Base-by-base conservation (phyloP, 495 filamentous ascomycete genomes). In the Penicillium soppii region DNA sequence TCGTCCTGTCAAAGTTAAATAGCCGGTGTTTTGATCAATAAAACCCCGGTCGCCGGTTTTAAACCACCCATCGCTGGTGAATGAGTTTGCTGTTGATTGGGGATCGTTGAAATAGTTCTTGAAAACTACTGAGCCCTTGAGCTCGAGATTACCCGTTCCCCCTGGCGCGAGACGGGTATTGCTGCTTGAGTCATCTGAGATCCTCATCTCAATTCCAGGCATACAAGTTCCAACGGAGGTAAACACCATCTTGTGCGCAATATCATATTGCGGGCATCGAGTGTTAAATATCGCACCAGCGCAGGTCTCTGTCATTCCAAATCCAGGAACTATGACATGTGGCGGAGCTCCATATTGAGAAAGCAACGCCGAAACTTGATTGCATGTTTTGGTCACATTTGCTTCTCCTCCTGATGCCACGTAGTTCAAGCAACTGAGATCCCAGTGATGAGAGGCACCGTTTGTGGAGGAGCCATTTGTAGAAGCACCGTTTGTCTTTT, bases 21-120 rank as follows among this genome's bases (percentile, higher is more conserved):
- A 75, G 4, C 83, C 82, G 10, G 29, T 32, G 13, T 77, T 60
- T 10, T 69, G 58, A 59, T 88, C 85, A 15, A 82, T 70, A 21
- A 73, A 74, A 13, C 78, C 85, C 35, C 86, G 73, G 58, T 96
- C 91, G 0, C 91, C 91, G 1, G 90, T 94, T 57, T 84, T 89
- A 72, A 94, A 94, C 70, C 83, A 96, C 2, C 88, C 88, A 53
- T 94, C 89, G 0, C 50, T 27, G 0, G 83, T 87, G 26, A 92
- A 81, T 0, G 87, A 78, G 16, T 85, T 77, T 4, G 67, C 71
- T 1, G 87, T 91, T 1, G 79, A 79, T 29, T 79, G 73, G 0
- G 77, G 71, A 49, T 89, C 85, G 57, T 92, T 92, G 52, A 82
- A 79, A 60, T 95, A 95, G 13, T 84, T 84, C 39, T 80, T 68